Base-by-base conservation (phyloP, 2,329 filamentous ascomycete species). In the Phaeosphaeriaceae sp. region DNA sequence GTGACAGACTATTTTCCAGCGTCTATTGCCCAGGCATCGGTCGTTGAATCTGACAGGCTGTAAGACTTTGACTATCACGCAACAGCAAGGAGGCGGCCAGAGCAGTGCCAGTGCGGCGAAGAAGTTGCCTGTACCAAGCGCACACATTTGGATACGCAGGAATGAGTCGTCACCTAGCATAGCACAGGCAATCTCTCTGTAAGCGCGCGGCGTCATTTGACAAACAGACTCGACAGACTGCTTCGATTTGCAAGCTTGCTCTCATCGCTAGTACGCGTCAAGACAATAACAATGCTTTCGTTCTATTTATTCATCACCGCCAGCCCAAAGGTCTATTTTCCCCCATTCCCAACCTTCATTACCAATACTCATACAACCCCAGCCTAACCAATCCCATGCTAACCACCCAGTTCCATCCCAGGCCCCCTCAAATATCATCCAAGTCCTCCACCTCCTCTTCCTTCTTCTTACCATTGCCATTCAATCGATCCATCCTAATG, bases 391-490 rank as follows among this genome's bases (percentile, higher is more conserved):
- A 44, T 19, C 41, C 41, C 17, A 19, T 19, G 20, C 11, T 15
- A 24, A 21, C 22, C 40, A 44, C 15, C 9, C 21, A 33, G 15
- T 2, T 11, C n/a, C 10, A 47, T 2, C 25, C 41, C 17, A 22
- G 7, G 20, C 51, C 20, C 22, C 6, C 48, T 76, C 69, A 76
- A 52, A 78, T 77, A 58, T 77, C 75, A 48, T 76, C 73, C 53
- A 75, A 24, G 27, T 76, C 73, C 42, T 74, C 71, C 4, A 71
- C 70, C 11, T 72, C 70, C 4, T 72, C 70, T 4, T 60, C 54
- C 42, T 62, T 77, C 65, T 76, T 80, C 71, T 78, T 82, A 20
- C 80, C 80, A 52, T 80, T 76, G 3, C 72, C 75, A 61, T 80
- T 74, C 58, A 81, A 54, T 17, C 70, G 71, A 40, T 80, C 76